phyloP scores from a whole-genome alignment of 805 yeast genomes.

The Wickerhamiella occidentalis region DNA sequence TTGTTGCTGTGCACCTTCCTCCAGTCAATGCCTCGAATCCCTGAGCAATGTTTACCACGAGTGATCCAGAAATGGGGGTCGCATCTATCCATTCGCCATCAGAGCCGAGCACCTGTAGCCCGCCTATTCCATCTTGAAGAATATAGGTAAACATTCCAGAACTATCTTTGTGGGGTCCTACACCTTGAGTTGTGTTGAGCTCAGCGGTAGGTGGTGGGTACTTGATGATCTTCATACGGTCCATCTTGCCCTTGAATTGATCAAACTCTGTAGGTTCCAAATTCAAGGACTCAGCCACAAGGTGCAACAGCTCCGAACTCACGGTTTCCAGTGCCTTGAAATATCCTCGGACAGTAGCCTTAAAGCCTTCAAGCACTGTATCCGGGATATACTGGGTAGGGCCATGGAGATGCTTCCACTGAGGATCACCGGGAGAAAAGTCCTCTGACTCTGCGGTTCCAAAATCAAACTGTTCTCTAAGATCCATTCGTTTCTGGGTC shows the following conservation, averaged over 20 bases:
- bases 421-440: constrained; percentile 12
- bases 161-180: constrained; percentile 53
- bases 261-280: constrained; percentile 36
- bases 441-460: constrained; percentile 30
- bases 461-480: constrained; percentile 52
- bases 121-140: constrained; percentile 42
- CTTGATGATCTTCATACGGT: constrained; percentile 46
- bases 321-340: constrained; percentile 37
- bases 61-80: constrained; percentile 36
- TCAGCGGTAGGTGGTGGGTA: constrained; percentile 36
- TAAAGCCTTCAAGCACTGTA: constrained; percentile 31
- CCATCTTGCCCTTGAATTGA: constrained; percentile 38
- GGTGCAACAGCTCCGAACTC: constrained; percentile 32
- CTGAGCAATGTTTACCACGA: constrained; percentile 50
- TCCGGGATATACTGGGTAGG: constrained; percentile 45
- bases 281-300: constrained; percentile 47
- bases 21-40: constrained; percentile 48
- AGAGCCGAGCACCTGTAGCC: constrained; percentile 44
- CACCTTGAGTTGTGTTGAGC: constrained; percentile 33
- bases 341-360: constrained; percentile 33
- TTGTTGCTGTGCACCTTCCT: constrained; percentile 49
- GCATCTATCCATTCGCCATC: constrained; percentile 48
- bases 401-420: constrained; percentile 41
- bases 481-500: constrained; percentile 41
- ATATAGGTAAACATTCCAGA: constrained; percentile 50